A percentile compares a stretch with the other conserved stretches of the same genome.
phyloP scores from a whole-genome alignment of 1,139 yeast genomes.

The Yamadazyma buinensis region DNA sequence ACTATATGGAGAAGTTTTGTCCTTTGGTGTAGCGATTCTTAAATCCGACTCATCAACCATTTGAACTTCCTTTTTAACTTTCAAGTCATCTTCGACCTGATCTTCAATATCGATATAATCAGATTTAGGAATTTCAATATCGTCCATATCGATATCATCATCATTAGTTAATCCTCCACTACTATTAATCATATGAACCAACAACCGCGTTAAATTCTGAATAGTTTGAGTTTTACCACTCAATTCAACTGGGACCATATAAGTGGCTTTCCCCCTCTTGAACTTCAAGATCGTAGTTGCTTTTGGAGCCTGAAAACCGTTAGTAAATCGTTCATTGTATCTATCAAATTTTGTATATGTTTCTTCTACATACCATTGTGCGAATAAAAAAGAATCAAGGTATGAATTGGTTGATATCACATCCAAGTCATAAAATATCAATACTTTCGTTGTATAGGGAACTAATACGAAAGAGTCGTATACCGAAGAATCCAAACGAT shows the following conservation, averaged over 20 bases:
- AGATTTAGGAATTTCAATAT: slow-evolving; percentile 25
- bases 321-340: slow-evolving; percentile 13
- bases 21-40: slow-evolving; percentile 41
- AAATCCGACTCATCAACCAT: slow-evolving; percentile 19
- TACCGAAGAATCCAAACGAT: too few species aligned
- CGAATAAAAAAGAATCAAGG: slow-evolving; percentile 3
- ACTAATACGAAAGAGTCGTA: slow-evolving; percentile 1
- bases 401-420: slow-evolving; percentile 5
- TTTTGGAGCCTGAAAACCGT: slow-evolving; percentile 31
- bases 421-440: slow-evolving; percentile 11
- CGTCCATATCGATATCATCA: slow-evolving; percentile 22
- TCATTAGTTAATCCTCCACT: slow-evolving; percentile 44
- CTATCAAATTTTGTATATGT: background rate
- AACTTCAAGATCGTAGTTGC: slow-evolving; percentile 35
- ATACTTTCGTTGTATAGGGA: slow-evolving; percentile 18
- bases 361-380: slow-evolving; percentile 11
- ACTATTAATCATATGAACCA: slow-evolving; percentile 36
- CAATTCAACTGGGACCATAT: slow-evolving; percentile 34
- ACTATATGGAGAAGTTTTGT: slow-evolving; percentile 34
- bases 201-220: slow-evolving; percentile 24
- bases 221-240: slow-evolving; percentile 18
- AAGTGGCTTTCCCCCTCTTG: slow-evolving; percentile 42
- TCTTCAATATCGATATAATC: slow-evolving; percentile 21
- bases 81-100: slow-evolving; percentile 8
- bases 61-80: background rate